Base-by-base conservation (phyloP, 2,329 filamentous ascomycete genomes). In the Microcera coccophila region DNA sequence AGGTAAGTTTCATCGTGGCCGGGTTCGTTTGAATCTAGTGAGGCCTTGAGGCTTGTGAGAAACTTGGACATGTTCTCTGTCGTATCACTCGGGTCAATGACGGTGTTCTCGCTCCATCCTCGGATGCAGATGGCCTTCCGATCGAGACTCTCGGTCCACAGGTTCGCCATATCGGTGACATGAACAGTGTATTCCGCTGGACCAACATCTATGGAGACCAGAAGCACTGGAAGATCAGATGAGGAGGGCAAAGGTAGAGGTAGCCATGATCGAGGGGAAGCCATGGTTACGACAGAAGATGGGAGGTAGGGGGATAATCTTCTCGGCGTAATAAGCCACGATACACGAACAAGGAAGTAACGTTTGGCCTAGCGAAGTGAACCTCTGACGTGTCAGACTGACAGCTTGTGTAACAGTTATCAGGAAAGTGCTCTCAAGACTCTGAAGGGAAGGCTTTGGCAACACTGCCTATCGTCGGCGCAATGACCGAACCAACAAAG, bases 81-180 rank as follows among this genome's bases (percentile, higher is more conserved):
- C 46, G 84, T 82, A 51, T 85, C 81, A 58, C 76, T 81, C 2
- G 87, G 82, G 59, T 91, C 85, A 47, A 91, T 89, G 47, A 78
- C 82, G 14, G 83, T 86, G 53, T 81, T 75, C 52, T 83, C 74
- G 18, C 75, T 66, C 42, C 78, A 71, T 21, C 80, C 84, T 45
- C 84, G 78, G 45, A 73, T 67, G 42, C 82, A 74, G 43, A 91
- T 84, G 10, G 70, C 72, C n/a, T 70, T 71, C 17, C 79, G 70
- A 42, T 81, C 75, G 17, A 90, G 66, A 8, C 63, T 71, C 64
- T 90, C 86, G 19, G 70, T 66, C 87, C 87, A 93, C n/a, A 90
- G 69, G 51, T 82, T 77, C 58, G 77, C 81, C 45, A 90, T 72
- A 59, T 91, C 87, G 3, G 85, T 88, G 29, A 91, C 60, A 44